Conservation (phyloP, 495 filamentous ascomycete species). For the Podospora pseudopauciseta region DNA sequence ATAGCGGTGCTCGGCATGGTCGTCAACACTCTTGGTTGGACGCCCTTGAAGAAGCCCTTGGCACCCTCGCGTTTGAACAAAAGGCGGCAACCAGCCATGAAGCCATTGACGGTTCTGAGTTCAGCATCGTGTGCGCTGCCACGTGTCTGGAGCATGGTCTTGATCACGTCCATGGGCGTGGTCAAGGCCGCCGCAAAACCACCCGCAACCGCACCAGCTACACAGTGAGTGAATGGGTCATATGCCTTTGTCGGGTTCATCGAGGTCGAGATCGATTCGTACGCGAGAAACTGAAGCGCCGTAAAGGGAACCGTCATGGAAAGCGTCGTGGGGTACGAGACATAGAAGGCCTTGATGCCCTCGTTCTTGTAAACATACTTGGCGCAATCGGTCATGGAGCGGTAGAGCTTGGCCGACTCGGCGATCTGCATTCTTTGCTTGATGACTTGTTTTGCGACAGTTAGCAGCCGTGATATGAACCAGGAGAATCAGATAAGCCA, state of each 20-base stretch:
- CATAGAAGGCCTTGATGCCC: slow-evolving; percentile 89
- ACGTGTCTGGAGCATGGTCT: slow-evolving; percentile 92
- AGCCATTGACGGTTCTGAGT: slow-evolving; percentile 77
- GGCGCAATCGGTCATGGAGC: slow-evolving; percentile 79
- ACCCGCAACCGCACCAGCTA: slow-evolving; percentile 86
- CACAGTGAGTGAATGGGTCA: slow-evolving; percentile 88
- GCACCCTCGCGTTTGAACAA: slow-evolving; percentile 82
- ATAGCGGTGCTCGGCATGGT: slow-evolving; percentile 99
- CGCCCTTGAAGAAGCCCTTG: slow-evolving; percentile 84
- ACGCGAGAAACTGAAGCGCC: slow-evolving; percentile 91
- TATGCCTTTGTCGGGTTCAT: slow-evolving; percentile 84
- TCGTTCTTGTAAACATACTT: slow-evolving; percentile 80
- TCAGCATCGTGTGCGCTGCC: slow-evolving; percentile 77
- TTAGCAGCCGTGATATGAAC: slow-evolving; percentile 20
- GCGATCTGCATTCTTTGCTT: slow-evolving; percentile 99
- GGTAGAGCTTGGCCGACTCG: slow-evolving; percentile 79
- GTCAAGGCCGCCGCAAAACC: slow-evolving; percentile 90
- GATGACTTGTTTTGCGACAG: slow-evolving; percentile 65
- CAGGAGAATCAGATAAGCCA: slow-evolving; percentile 23
- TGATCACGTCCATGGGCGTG: slow-evolving; percentile 95
- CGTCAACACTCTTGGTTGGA: slow-evolving; percentile 86
- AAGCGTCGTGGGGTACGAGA: slow-evolving; percentile 96
- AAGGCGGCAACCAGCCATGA: slow-evolving; percentile 75
- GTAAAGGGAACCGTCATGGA: slow-evolving; percentile 99
- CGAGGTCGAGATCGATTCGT: slow-evolving; percentile 90